Evolutionary conservation across 169 alveolate genomes (phyloP), one percentile per base, ranked within the genome.

Genomic region (Besnoitia besnoiti): DNA sequence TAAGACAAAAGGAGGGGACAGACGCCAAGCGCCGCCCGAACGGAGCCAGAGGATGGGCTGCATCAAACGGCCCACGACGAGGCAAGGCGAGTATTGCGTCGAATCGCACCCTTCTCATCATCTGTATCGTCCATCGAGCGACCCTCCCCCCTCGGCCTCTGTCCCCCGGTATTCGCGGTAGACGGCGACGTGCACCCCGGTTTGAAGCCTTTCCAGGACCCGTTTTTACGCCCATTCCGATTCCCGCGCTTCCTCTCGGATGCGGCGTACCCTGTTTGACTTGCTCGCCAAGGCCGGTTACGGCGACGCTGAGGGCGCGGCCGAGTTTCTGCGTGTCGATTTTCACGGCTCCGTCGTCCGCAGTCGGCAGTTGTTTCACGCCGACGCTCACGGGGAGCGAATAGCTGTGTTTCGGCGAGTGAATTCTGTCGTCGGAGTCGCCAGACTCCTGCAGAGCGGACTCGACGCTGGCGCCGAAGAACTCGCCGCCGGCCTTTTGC

Each of bases 321-420:
- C 89, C 89, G n/a, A 89, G 39, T 62, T 89, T 73, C 67, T 89
- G 93, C 16, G 93, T 79, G 47, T 89, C 89, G n/a, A 89, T 37
- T 73, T n/a, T 37, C 27, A 35, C 82, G 82, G 46, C 8, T 14
- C 44, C 82, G 14, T 73, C 82, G 12, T 73, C 82, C 1, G 16
- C 82, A 12, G 82, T n/a, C n/a, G 44, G 44, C 82, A 42, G 44
- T 19, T 30, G 14, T 19, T n/a, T n/a, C n/a, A n/a, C n/a, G n/a
- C n/a, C n/a, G n/a, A n/a, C n/a, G n/a, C n/a, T n/a, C 1, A n/a
- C 30, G 67, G 3, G 67, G 24, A n/a, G 30, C 67, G 67, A 19
- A 0, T 1, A 16, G 55, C 55, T 49, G n/a, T n/a, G 67, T n/a
- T 55, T 55, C 33, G 4, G 24, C n/a, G n/a, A n/a, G n/a, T n/a